Conservation (phyloP, 2,329 filamentous ascomycete species). For the Fusarium sp. region DNA sequence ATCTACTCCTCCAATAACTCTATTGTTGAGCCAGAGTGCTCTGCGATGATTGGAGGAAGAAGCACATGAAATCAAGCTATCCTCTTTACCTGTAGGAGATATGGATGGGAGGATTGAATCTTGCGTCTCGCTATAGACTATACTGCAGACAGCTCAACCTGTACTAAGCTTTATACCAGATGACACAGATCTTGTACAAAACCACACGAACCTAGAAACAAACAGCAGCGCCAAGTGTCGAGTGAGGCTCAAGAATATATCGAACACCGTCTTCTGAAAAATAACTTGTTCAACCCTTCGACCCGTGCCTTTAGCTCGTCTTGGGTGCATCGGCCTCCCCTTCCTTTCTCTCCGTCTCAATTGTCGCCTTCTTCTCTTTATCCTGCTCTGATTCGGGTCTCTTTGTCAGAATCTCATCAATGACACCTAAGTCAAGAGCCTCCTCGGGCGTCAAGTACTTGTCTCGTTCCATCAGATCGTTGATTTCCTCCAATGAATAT, state of each 20-base stretch:
- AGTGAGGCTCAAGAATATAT: too few relatives aligned
- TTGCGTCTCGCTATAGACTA: too few relatives aligned
- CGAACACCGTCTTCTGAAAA: too few relatives aligned
- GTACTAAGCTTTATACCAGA: too few relatives aligned
- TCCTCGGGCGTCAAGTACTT: conserved; percentile 93
- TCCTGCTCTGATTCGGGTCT: conserved; percentile 61
- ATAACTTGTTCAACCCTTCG: neutral
- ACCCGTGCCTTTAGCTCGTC: conserved; percentile 8
- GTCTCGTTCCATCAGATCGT: conserved; percentile 96
- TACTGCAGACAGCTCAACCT: too few relatives aligned
- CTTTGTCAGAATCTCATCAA: conserved; percentile 87
- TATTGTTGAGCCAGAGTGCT: neutral
- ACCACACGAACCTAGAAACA: neutral
- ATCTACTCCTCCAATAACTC: neutral
- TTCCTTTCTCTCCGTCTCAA: conserved; percentile 17
- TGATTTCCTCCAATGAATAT: conserved; percentile 84
- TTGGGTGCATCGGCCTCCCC: conserved; percentile 29
- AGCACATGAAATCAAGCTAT: too few relatives aligned
- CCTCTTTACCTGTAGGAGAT: too few relatives aligned
- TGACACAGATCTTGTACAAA: too few relatives aligned
- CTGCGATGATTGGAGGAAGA: neutral
- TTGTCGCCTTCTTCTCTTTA: conserved; percentile 38
- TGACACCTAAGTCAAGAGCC: conserved; percentile 88
- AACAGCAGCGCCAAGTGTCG: neutral
- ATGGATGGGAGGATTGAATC: too few relatives aligned